Conservation (phyloP, 768 basidiomycete genomes). For the Lactarius trivialis region DNA sequence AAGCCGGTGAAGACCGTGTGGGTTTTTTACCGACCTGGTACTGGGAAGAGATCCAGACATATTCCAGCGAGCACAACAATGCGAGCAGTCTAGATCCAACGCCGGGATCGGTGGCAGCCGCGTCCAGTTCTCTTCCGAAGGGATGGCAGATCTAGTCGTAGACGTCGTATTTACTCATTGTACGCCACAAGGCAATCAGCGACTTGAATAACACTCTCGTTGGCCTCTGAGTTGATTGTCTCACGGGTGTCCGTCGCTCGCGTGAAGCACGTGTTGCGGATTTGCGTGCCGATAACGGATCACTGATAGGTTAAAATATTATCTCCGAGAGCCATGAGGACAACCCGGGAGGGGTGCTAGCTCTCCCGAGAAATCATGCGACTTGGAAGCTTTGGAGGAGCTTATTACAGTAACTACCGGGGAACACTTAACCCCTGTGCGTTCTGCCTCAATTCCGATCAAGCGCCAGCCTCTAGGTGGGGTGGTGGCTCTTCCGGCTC, state of each 20-base stretch:
- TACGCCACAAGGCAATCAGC: background rate
- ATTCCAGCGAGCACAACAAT: background rate
- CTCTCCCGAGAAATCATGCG: background rate
- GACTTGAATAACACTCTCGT: background rate
- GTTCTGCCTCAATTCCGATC: background rate
- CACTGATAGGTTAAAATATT: background rate
- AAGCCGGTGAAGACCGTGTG: slow-evolving; percentile 60
- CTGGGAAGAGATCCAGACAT: slow-evolving; percentile 32
- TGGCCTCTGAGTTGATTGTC: background rate
- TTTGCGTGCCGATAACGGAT: background rate
- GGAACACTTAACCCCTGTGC: background rate
- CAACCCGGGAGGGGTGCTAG: background rate
- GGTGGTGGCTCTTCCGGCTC: background rate
- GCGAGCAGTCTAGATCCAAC: background rate
- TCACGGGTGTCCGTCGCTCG: background rate
- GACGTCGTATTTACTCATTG: background rate
- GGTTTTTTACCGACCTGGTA: slow-evolving; percentile 80
- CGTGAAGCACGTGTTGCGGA: background rate
- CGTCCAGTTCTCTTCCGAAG: background rate
- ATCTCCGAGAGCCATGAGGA: background rate
- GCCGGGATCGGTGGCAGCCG: background rate
- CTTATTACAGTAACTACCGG: background rate
- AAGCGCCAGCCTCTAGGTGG: background rate
- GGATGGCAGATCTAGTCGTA: slow-evolving; percentile 20
- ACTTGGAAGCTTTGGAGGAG: background rate